A percentile compares a stretch with the other conserved stretches of the same genome.
phyloP scores from a whole-genome alignment of 352 stramenopile genomes.

The Phytophthora pistaciae region DNA sequence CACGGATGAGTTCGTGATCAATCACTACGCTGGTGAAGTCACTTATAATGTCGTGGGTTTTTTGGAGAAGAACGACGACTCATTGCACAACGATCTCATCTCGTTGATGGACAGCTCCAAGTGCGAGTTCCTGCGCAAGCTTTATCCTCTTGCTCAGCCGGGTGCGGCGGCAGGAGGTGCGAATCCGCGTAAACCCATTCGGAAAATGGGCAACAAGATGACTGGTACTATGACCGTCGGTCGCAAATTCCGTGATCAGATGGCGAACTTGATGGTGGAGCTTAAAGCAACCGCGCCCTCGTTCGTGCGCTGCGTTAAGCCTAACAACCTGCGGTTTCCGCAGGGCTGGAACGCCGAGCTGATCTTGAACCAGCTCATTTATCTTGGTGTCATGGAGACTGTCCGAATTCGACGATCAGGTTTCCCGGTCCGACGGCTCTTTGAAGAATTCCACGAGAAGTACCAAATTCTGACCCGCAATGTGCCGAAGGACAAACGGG shows the following conservation, averaged over 20 bases:
- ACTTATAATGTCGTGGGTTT: slow-evolving; percentile 97
- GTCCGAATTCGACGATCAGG: slow-evolving; percentile 90
- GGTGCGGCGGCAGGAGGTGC: slow-evolving; percentile 38
- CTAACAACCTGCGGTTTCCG: slow-evolving; percentile 91
- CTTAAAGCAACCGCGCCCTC: slow-evolving; percentile 84
- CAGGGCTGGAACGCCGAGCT: slow-evolving; percentile 88
- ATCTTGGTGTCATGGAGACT: slow-evolving; percentile 92
- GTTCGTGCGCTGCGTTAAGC: slow-evolving; percentile 94
- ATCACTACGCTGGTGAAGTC: slow-evolving; percentile 97
- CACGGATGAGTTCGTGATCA: slow-evolving; percentile 96
- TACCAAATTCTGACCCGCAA: slow-evolving; percentile 89
- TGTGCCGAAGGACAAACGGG: slow-evolving; percentile 61
- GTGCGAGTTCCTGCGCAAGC: slow-evolving; percentile 78
- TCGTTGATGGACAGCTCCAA: slow-evolving; percentile 90
- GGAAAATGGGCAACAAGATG: slow-evolving; percentile 88
- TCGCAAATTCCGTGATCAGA: slow-evolving; percentile 92
- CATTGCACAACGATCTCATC: slow-evolving; percentile 92
- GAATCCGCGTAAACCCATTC: slow-evolving; percentile 76
- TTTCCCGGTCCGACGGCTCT: slow-evolving; percentile 88
- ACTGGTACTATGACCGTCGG: slow-evolving; percentile 91
- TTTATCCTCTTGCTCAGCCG: slow-evolving; percentile 71
- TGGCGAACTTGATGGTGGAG: slow-evolving; percentile 89
- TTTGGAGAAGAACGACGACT: slow-evolving; percentile 99
- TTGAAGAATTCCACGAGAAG: slow-evolving; percentile 88
- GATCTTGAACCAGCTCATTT: slow-evolving; percentile 91